Base-by-base conservation (phyloP, 805 yeast species). In the Starmerella gropengiesseri region DNA sequence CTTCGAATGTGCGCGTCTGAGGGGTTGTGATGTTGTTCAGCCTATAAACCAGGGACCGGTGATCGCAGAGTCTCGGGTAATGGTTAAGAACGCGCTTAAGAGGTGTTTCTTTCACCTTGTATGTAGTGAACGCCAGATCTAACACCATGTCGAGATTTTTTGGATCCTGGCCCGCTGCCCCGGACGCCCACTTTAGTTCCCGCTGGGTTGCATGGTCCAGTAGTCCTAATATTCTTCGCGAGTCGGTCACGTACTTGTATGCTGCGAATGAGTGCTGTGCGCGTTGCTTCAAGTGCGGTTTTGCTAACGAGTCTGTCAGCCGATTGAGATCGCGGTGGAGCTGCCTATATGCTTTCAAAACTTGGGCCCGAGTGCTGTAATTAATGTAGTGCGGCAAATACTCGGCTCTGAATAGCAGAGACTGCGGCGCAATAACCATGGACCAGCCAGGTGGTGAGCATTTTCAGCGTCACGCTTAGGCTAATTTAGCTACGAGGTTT, bases 211-310 rank as follows among this genome's bases (percentile, higher is more conserved):
- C 46, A 25, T 30, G 37, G 11, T 32, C 35, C 19, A 48, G 14
- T 22, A 48, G 32, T 1, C 45, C 46, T 3, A 11, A 13, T 8
- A 48, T 40, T 14, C 21, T 30, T 11, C 20, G 7, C 7, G 40
- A 4, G 19, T 29, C 21, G 7, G 44, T 37, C 7, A 48, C 38
- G 16, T 29, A 45, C 16, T 48, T 48, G 34, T 17, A 48, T 7
- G 43, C 28, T 1, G 47, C 47, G 33, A 48, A 48, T 4, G 28
- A 19, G 18, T 45, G 45, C 37, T 48, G 51, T 2, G 43, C 45
- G 3, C 40, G 30, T 18, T 6, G 18, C 26, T 30, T 35, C 28
- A 48, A 32, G 13, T 42, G 36, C 14, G 14, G 16, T 5, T 29
- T 5, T 8, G 37, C 31, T 11, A 45, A 22, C 7, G 34, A 26